Percentiles rank a stretch among this genome's conserved stretches.
These are phyloP conservation scores for Trifolium repens DNA, from an alignment of 306 rosid species.

Conservation along the genomic window DNA sequence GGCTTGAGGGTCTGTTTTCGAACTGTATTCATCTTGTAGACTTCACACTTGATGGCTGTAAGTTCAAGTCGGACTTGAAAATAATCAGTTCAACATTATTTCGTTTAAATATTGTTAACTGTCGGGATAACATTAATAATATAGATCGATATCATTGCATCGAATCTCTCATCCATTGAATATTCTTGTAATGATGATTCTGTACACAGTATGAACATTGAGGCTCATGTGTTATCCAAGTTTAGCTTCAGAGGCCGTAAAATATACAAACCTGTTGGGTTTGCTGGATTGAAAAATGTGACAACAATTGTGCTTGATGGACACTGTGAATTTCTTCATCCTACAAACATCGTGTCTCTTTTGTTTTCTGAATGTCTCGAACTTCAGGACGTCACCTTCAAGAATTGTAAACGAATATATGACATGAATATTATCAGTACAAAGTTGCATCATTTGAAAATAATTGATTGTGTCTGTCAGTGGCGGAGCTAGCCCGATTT, in stretches of 20 bases:
- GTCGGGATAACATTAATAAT: fast-evolving
- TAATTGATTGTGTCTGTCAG: neutral
- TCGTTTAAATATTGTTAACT: neutral
- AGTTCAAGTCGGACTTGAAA: neutral
- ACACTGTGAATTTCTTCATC: neutral
- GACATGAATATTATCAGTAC: neutral
- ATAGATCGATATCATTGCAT: slow-evolving; percentile 9
- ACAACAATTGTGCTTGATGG: neutral
- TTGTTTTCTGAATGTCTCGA: slow-evolving; percentile 10
- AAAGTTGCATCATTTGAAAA: slow-evolving; percentile 1
- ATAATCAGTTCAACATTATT: neutral
- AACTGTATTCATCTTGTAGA: neutral
- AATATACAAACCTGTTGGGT: neutral
- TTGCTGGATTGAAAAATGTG: neutral
- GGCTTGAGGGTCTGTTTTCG: neutral
- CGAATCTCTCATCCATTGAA: neutral
- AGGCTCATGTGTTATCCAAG: neutral
- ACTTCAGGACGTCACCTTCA: neutral
- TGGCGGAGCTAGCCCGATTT: no score
- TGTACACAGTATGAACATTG: neutral
- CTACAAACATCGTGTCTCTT: neutral
- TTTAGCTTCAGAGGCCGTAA: neutral
- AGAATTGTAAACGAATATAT: neutral
- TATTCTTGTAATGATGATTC: neutral
- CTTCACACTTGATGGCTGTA: neutral